phyloP scores from a whole-genome alignment of 257 asterid genomes.

The Nicotiana obtusifolia region DNA sequence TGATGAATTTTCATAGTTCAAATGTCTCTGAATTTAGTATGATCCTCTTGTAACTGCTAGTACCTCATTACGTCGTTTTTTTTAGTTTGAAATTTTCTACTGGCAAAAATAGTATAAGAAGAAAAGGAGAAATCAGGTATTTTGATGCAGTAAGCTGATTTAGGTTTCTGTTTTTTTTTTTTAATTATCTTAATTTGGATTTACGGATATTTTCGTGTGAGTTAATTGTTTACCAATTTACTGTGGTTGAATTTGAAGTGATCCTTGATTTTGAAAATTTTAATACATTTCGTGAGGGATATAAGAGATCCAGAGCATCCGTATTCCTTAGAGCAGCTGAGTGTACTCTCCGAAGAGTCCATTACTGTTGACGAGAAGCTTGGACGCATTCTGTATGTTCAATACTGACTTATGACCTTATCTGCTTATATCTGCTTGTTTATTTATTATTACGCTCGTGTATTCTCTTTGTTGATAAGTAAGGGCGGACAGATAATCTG shows the following conservation, averaged over 20 bases:
- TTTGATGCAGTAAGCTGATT: too few relatives aligned
- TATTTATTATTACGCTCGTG: not conserved
- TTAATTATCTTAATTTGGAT: not conserved
- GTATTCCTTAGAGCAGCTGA: slow-evolving; percentile 83
- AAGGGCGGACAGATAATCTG: not conserved
- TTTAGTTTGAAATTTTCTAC: not conserved
- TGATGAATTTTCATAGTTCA: not conserved
- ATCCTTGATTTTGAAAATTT: slow-evolving; percentile 45
- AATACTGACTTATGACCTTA: not conserved
- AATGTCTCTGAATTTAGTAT: not conserved
- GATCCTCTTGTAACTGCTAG: not conserved
- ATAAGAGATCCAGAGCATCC: slow-evolving; percentile 98
- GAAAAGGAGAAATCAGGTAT: not conserved
- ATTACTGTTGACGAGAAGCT: slow-evolving; percentile 80
- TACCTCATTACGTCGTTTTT: not conserved
- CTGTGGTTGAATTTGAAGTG: slow-evolving; percentile 6
- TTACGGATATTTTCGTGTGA: not conserved
- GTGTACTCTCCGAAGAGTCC: slow-evolving; percentile 85
- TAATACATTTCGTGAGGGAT: slow-evolving; percentile 66
- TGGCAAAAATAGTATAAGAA: not conserved
- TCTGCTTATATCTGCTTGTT: not conserved
- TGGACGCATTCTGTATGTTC: slow-evolving; percentile 69
- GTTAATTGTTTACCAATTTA: not conserved
- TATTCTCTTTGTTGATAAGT: not conserved
- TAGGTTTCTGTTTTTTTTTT: not conserved